Base-by-base conservation (phyloP, 768 basidiomycete genomes). In the Kondoa malvinella region DNA sequence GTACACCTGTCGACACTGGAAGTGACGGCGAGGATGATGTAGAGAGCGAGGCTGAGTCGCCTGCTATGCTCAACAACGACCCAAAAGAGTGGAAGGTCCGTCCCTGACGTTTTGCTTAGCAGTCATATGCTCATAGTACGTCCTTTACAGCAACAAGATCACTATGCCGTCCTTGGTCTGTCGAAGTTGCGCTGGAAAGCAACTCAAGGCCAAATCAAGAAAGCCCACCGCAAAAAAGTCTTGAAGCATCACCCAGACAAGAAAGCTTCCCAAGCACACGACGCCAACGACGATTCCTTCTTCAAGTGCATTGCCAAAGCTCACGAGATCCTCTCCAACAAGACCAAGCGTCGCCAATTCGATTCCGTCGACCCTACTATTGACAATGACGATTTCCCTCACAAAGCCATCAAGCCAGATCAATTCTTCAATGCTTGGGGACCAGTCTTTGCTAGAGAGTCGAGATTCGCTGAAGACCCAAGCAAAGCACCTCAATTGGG, bases 241-340 rank as follows among this genome's bases (percentile, higher is more conserved):
- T 85, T 97, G 64, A 92, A 90, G 76, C 92, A 97, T 78, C 92
- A 97, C 77, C 92, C 92, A 0, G 92, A 97, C 80, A 96, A 97
- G 80, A 96, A 97, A 77, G 83, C 87, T 30, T 84, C 83, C 57
- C 78, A 82, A 34, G 83, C 84, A 34, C 84, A 85, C 73, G 87
- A 88, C 73, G 86, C 89, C 68, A 94, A 97, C 80, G 92, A 96
- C 77, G 94, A 99, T 74, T 86, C 86, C 0, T 97, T 99, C 82
- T 99, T 99, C 88, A 99, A 99, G 79, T 99, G 95, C 77, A 97
- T 99, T 72, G 86, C 89, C 80, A 99, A 99, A 78, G 94, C 94
- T n/a, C 84, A 87, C 78, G 95, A 99, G 73, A 86, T 91, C 56
- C 85, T 99, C 67, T 86, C 85, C 58, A 83, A 94, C 78, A 75